A percentile compares a stretch with the other conserved stretches of the same genome.
Evolutionary conservation across 2,329 filamentous ascomycete genomes (phyloP).

Genomic region (Aureobasidium sp.): DNA sequence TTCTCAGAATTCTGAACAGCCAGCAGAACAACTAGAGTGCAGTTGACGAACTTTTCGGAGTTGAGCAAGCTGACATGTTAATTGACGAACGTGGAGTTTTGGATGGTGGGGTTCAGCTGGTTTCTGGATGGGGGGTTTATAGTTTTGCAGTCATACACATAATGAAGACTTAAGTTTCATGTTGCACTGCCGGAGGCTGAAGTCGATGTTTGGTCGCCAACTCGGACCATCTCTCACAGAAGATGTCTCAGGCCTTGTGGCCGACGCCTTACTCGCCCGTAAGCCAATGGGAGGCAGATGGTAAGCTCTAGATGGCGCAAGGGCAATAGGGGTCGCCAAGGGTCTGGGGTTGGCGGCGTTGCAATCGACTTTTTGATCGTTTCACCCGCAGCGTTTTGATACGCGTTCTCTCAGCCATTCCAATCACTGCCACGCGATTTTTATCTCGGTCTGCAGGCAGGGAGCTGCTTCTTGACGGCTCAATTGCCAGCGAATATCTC

Average conservation of each 20-base stretch:
- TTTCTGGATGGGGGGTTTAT: neutral
- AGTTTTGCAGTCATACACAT: neutral
- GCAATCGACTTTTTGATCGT: constrained; percentile 6
- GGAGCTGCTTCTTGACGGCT: neutral
- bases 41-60: constrained; percentile 7
- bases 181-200: neutral
- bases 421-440: neutral
- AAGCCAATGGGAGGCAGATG: neutral
- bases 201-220: neutral
- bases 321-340: constrained; percentile 3
- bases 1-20: constrained; percentile 91
- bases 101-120: neutral
- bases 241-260: neutral
- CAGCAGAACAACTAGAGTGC: constrained; percentile 76
- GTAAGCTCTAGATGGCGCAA: neutral
- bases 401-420: neutral
- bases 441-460: neutral
- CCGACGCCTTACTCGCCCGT: neutral
- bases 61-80: neutral
- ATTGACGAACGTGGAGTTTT: constrained; percentile 1
- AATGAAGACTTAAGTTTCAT: neutral
- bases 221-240: neutral
- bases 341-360: neutral
- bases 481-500: neutral
- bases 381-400: neutral